Base-by-base conservation (phyloP, 1,284 basidiomycete species). In the Singerocomus rubriflavus region DNA sequence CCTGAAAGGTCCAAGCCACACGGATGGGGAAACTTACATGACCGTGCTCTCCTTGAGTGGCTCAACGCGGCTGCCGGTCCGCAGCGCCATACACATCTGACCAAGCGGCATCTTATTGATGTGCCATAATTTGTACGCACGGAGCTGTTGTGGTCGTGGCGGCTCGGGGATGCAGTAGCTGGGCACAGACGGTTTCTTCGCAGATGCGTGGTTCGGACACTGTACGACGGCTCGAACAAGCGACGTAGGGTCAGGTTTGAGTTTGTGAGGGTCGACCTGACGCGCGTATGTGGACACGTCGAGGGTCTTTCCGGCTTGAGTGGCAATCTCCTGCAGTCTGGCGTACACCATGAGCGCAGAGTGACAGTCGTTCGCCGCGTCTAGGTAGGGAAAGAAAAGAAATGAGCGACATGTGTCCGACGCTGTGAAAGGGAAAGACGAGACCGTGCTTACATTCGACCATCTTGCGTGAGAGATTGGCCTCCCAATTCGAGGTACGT, bases 341-440 rank as follows among this genome's bases (percentile, higher is more conserved):
- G 71, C 66, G 57, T 79, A 79, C 16, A 81, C 74, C 60, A 75
- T 70, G 16, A 83, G 56, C 1, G 73, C 73, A 44, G 74, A 77
- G 57, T 84, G 76, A 40, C 74, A 80, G 56, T 84, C 82, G 54
- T 84, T 84, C 0, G 82, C 81, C 1, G 82, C 81, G 54, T 84
- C 81, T 83, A 8, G 5, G 16, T 9, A 50, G 37, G 13, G 16
- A n/a, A 13, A 53, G 14, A 37, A 34, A 46, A 46, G 33, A 0
- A 6, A 14, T 16, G 31, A 46, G 27, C 16, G 12, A 38, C 8
- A 7, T 1, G 2, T 16, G 32, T 32, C 17, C 25, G 43, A 26
- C 26, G 11, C 16, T 12, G 26, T 31, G 21, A 30, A 25, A 32
- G 25, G 1, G 9, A 10, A 26, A 11, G 12, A 40, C 21, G 29